Evolutionary conservation across 306 rosid genomes (phyloP).

Genomic region (Vigna nakashimae): DNA sequence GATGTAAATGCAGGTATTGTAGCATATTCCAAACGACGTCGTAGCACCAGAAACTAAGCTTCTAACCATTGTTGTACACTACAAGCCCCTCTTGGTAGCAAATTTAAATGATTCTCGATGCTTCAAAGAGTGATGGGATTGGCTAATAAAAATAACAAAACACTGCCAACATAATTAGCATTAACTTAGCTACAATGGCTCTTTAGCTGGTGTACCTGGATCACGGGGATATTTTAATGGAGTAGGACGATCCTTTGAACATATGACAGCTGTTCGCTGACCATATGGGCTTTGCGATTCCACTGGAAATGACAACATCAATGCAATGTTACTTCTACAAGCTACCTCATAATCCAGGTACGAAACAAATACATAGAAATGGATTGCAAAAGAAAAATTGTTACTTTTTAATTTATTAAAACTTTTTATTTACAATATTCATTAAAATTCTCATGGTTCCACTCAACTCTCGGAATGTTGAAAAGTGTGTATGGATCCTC

Average conservation of each 20-base stretch:
- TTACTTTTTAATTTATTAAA: too few species aligned
- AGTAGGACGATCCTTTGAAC: slow-evolving; percentile 68
- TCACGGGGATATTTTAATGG: slow-evolving; percentile 80
- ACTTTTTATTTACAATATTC: too few species aligned
- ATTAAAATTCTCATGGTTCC: too few species aligned
- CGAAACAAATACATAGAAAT: slow-evolving; percentile 15
- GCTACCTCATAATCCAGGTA: slow-evolving; percentile 20
- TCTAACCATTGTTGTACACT: not conserved
- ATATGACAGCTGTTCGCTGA: slow-evolving; percentile 83
- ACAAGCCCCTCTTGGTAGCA: slow-evolving; percentile 7
- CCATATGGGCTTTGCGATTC: slow-evolving; percentile 85
- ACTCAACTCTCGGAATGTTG: too few species aligned
- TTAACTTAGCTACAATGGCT: slow-evolving; percentile 60
- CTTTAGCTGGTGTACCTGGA: slow-evolving; percentile 87
- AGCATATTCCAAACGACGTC: not conserved
- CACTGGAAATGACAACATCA: slow-evolving; percentile 56
- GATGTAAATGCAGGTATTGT: too few species aligned
- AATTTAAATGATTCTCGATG: not conserved
- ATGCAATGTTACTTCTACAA: slow-evolving; percentile 33
- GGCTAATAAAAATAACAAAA: slow-evolving; percentile 20
- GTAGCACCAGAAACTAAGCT: not conserved
- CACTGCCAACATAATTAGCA: slow-evolving; percentile 34
- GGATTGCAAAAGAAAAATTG: too few species aligned
- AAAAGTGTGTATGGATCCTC: too few species aligned
- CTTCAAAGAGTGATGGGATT: not conserved